Evolutionary conservation across 495 filamentous ascomycete species (phyloP).

Genomic region (Aspergillus baeticus): DNA sequence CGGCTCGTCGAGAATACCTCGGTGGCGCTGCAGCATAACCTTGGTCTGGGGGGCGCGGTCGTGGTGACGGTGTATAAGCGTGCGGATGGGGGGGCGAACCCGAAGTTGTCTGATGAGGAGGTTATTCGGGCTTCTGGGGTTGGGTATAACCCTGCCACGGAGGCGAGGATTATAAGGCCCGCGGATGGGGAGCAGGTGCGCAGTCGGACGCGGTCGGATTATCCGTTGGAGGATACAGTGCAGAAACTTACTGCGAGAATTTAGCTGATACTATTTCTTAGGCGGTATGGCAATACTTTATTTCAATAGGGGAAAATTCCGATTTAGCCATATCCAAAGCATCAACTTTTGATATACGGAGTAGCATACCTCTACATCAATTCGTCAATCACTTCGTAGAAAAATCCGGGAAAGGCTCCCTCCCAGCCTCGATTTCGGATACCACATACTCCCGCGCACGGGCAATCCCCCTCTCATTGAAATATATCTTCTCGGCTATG

Average conservation of each 20-base stretch:
- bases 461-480: neutral
- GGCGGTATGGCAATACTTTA: too few relatives aligned
- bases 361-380: too few relatives aligned
- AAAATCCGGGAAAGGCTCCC: neutral
- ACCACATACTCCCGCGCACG: neutral
- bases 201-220: constrained; percentile 52
- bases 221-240: constrained; percentile 14
- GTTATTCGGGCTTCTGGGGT: constrained; percentile 65
- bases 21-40: constrained; percentile 86
- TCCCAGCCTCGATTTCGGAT: neutral
- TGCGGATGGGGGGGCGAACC: constrained; percentile 67
- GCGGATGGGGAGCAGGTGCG: constrained; percentile 70
- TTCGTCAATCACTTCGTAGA: too few relatives aligned
- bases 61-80: constrained; percentile 89
- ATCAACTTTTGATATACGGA: too few relatives aligned
- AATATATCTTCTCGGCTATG: neutral
- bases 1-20: constrained; percentile 65
- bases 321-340: too few relatives aligned
- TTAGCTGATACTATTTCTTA: too few relatives aligned
- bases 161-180: constrained; percentile 78
- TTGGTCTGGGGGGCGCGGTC: constrained; percentile 87
- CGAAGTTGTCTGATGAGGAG: constrained; percentile 50
- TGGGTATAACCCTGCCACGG: constrained; percentile 91
- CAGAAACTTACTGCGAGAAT: constrained; percentile 12
- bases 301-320: too few relatives aligned